Evolutionary conservation across 2,329 filamentous ascomycete genomes (phyloP), one percentile per base, ranked within the genome.

Genomic region (Xylariaceae sp.): DNA sequence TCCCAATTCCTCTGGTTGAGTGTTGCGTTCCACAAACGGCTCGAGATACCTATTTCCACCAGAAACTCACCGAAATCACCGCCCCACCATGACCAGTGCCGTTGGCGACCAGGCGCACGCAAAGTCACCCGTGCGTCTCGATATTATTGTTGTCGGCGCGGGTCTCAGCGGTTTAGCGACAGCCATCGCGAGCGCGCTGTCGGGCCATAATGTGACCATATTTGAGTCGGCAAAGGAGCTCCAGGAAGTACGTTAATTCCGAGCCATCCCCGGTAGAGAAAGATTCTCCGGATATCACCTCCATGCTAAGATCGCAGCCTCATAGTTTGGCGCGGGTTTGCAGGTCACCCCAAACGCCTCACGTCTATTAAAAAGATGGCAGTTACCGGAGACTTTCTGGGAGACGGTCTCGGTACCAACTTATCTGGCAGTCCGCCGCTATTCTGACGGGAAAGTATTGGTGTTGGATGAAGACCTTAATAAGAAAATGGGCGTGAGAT

Each of bases 391-490:
- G 4, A 62, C 61, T 1, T 65, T 84, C 10, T 72, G 68, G 68
- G 40, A 60, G 5, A 66, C 67, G 1, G 68, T 64, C 3, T 68
- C 71, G 3, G 71, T 71, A 43, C 82, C 82, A 0, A 72, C 68
- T 0, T 70, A 71, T 1, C 67, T 84, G 0, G 71, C 74, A 2
- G 76, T 85, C 5, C 75, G 77, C 53, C 72, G 79, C 18, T 86
- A 81, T 63, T 71, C 76, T 5, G 77, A 79, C 15, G 54, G 67
- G 1, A 54, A 51, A 66, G 68, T 77, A 0, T 67, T 84, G 1
- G 78, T 77, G 0, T 67, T 75, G 12, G 78, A 84, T 32, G 67
- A 73, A 1, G 60, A 72, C n/a, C 85, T 83, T 54, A 67, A 79
- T 55, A 64, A 71, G 19, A 77, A 79, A 19, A 81, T 83, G 52